Percentiles rank a stretch among this genome's conserved stretches.
Evolutionary conservation across 208 protist genomes (phyloP).

Genomic region (Crithidia bombi): DNA sequence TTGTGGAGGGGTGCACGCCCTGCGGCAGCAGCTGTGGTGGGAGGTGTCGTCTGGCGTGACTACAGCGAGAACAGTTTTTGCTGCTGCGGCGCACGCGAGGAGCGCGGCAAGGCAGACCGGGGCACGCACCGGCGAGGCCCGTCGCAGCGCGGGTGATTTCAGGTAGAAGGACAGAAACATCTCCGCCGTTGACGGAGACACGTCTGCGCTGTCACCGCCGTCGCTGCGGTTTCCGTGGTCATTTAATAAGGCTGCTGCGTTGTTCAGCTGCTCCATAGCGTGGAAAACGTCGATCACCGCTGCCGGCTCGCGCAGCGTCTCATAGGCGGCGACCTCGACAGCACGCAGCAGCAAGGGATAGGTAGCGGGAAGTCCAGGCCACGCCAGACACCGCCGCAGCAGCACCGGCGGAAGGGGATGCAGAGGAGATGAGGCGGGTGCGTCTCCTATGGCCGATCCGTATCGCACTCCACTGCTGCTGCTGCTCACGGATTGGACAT

Average conservation of each 20-base stretch:
- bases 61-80: not conserved
- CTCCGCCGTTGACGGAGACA: not conserved
- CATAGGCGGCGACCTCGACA: slow-evolving; percentile 28
- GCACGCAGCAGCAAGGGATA: slow-evolving; percentile 29
- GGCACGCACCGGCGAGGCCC: slow-evolving; percentile 17
- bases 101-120: slow-evolving; percentile 30
- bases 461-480: not conserved
- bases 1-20: not conserved
- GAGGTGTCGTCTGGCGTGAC: not conserved
- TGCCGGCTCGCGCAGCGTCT: slow-evolving; percentile 28
- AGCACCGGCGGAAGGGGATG: slow-evolving; percentile 4
- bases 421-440: not conserved
- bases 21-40: no score
- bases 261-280: slow-evolving; percentile 20
- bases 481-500: slow-evolving; percentile 4
- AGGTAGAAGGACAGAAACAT: slow-evolving; percentile 32
- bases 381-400: slow-evolving; percentile 30
- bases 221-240: not conserved
- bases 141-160: slow-evolving; percentile 20
- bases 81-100: slow-evolving; percentile 23
- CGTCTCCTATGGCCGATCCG: no score
- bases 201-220: not conserved
- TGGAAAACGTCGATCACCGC: slow-evolving; percentile 30
- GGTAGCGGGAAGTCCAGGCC: slow-evolving; percentile 20
- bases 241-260: not conserved